Conservation (phyloP, 116 monocot genomes). For the Papilionanthe hybrid region DNA sequence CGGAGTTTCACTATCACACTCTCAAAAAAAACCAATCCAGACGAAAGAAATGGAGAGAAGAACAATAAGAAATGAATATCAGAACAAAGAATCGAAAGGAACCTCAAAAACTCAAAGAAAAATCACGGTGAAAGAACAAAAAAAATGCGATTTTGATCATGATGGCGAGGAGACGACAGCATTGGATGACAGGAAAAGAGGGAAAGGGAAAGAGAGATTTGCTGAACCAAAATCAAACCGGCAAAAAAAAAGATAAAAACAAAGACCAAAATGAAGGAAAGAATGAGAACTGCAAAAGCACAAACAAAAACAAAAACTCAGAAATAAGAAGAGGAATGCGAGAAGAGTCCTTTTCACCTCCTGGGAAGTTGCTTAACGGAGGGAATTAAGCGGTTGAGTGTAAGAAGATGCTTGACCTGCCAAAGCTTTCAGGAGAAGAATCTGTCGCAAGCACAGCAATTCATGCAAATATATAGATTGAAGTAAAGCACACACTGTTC, state of each 20-base stretch:
- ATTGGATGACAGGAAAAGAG: neutral
- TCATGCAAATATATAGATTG: neutral
- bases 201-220: neutral
- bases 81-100: neutral
- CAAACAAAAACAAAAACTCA: neutral
- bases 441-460: neutral
- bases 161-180: neutral
- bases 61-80: neutral
- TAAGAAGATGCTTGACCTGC: constrained; percentile 3
- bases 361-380: neutral
- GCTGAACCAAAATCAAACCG: neutral
- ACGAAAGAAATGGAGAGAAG: neutral
- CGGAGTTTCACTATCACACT: neutral
- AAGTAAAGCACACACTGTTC: neutral
- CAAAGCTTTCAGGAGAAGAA: constrained; percentile 4
- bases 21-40: neutral
- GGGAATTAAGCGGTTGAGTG: neutral
- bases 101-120: neutral
- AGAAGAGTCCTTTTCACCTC: neutral
- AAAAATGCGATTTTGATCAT: neutral
- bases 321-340: neutral
- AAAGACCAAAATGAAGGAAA: neutral
- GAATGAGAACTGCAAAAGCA: neutral
- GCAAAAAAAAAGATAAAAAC: neutral
- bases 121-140: neutral